Base-by-base conservation (phyloP, 495 filamentous ascomycete species). In the Neurospora sp. region DNA sequence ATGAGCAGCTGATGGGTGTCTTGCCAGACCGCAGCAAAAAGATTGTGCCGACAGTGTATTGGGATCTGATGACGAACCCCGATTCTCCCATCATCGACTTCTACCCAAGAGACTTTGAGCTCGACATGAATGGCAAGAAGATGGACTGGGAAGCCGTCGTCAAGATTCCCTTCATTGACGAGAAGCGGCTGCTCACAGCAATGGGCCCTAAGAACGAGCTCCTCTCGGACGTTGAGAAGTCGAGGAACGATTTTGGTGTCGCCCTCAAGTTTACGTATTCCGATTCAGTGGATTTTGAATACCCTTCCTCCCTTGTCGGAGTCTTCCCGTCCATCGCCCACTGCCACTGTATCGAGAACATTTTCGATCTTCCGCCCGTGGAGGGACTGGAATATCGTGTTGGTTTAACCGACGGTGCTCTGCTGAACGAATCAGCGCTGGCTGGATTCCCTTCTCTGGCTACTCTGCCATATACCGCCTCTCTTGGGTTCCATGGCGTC, bases 111-210 rank as follows among this genome's bases (percentile, higher is more conserved):
- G 95, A 98, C 75, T 99, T 99, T 76, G 94, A 97, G 75, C 87
- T 99, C 23, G 96, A 99, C 78, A 98, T 98, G 95, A 98, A 98
- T 77, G 96, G 96, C 72, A 99, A 99, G 86, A 99, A 97, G 85
- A 96, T 97, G 94, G 96, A 98, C 76, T 99, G 96, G 96, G 96
- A 99, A 78, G 96, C 96, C 39, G 94, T 99, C 46, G 94, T 98
- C 71, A 98, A 97, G 83, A 98, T 99, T 75, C 96, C 96, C 0
- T 99, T 99, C 82, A 99, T 99, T 76, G 94, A 98, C 39, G 94
- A 98, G 79, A 86, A 88, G 70, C 88, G 96, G 4, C 83, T 99
- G 20, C 85, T 99, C 44, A 83, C 85, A 41, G 96, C 95, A 12
- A 96, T 99, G 89, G 91, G 87, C 20, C 91, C 93, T 12, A 93